phyloP scores from a whole-genome alignment of 1,284 basidiomycete genomes.

The Pseudozyma pruni region DNA sequence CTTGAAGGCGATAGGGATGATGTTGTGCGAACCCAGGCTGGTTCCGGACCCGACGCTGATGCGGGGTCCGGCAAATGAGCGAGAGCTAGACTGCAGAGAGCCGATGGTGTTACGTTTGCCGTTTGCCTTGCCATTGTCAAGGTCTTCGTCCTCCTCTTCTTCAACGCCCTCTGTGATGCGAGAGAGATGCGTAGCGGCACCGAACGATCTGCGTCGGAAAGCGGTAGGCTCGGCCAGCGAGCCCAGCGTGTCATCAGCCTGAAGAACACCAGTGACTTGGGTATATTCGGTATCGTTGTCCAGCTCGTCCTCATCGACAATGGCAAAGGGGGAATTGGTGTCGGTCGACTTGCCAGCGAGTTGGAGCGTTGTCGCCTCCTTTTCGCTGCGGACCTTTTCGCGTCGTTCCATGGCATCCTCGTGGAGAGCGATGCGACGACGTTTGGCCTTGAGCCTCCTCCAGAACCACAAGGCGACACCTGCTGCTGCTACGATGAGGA shows the following conservation, averaged over 20 bases:
- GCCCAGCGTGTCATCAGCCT: conserved; percentile 23
- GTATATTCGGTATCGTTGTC: conserved; percentile 53
- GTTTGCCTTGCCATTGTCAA: background rate
- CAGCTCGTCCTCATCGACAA: conserved; percentile 26
- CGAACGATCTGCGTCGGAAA: conserved; percentile 36
- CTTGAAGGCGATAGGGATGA: conserved; percentile 48
- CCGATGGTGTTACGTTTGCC: conserved; percentile 21
- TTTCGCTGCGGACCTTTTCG: conserved; percentile 38
- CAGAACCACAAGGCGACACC: conserved; percentile 36
- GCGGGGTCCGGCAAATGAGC: conserved; percentile 23
- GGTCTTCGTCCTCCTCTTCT: conserved; percentile 46
- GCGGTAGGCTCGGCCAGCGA: conserved; percentile 44
- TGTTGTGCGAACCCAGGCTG: conserved; percentile 36
- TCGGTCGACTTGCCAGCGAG: conserved; percentile 16
- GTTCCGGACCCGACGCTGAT: conserved; percentile 39
- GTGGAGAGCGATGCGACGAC: conserved; percentile 36
- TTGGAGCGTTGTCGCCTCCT: conserved; percentile 39
- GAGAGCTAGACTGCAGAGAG: conserved; percentile 8
- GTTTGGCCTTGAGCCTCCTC: conserved; percentile 24
- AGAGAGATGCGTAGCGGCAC: conserved; percentile 52
- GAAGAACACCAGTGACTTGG: conserved; percentile 40
- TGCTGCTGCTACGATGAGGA: conserved; percentile 30
- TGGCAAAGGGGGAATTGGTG: conserved; percentile 16
- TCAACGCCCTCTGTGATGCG: conserved; percentile 51
- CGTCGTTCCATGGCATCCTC: conserved; percentile 30